A percentile compares a stretch with the other conserved stretches of the same genome.
Evolutionary conservation across 768 basidiomycete genomes (phyloP).

Genomic region (Zangia roseola): DNA sequence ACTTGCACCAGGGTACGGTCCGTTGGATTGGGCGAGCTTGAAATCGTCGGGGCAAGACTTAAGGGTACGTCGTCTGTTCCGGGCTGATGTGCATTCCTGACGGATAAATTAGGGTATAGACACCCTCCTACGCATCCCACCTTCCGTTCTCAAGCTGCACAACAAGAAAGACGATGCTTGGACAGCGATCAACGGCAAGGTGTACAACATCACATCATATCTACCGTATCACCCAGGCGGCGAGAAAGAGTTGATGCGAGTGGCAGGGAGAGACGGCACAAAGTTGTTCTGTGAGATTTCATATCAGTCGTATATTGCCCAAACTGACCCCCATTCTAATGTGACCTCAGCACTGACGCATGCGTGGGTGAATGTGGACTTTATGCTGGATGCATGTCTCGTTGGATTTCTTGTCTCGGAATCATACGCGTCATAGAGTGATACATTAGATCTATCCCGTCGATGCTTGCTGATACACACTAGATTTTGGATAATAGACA

Average conservation of each 20-base stretch:
- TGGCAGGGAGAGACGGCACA: conserved; percentile 93
- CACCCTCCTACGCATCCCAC: conserved; percentile 65
- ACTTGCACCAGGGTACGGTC: conserved; percentile 86
- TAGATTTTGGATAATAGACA: no score
- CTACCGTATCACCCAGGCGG: conserved; percentile 49
- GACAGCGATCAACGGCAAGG: conserved; percentile 88
- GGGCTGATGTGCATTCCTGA: neutral
- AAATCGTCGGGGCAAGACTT: conserved; percentile 81
- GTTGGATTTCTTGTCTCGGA: conserved; percentile 88
- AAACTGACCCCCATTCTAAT: conserved; percentile 3
- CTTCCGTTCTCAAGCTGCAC: conserved; percentile 76
- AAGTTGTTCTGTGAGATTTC: conserved; percentile 79
- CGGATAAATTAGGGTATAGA: conserved; percentile 59
- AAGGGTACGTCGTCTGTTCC: conserved; percentile 46
- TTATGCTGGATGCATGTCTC: conserved; percentile 91
- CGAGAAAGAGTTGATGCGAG: conserved; percentile 82
- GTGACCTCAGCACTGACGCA: conserved; percentile 72
- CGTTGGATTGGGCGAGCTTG: conserved; percentile 91
- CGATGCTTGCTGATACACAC: no score
- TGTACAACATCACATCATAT: conserved; percentile 96
- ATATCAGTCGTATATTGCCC: neutral
- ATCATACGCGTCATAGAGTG: conserved; percentile 41
- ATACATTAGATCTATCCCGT: neutral
- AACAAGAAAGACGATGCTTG: conserved; percentile 87
- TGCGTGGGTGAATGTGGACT: conserved; percentile 96